A percentile compares a stretch with the other conserved stretches of the same genome.
Evolutionary conservation across 805 yeast genomes (phyloP).

Genomic region (Deakozyma indianensis): DNA sequence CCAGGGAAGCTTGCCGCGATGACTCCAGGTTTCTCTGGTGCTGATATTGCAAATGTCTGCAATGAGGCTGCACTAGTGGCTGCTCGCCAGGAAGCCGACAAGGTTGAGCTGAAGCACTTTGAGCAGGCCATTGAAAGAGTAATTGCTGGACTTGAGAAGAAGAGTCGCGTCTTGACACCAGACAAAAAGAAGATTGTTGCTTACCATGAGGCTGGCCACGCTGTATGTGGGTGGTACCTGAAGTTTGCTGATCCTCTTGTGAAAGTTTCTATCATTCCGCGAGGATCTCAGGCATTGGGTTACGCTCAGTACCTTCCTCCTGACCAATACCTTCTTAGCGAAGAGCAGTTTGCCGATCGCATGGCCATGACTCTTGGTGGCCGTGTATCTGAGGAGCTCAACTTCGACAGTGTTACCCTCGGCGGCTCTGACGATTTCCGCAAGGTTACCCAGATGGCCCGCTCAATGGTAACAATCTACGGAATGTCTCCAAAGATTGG

Average conservation of each 20-base stretch:
- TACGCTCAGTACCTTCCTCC: constrained; percentile 91
- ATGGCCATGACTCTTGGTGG: constrained; percentile 96
- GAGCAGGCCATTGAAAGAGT: constrained; percentile 91
- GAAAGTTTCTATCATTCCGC: constrained; percentile 87
- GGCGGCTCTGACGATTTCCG: constrained; percentile 92
- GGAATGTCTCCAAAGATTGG: constrained; percentile 86
- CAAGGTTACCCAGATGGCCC: constrained; percentile 80
- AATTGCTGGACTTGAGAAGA: constrained; percentile 85
- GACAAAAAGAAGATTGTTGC: constrained; percentile 81
- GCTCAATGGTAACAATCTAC: constrained; percentile 71
- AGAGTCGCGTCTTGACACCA: constrained; percentile 60
- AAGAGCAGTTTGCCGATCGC: constrained; percentile 63
- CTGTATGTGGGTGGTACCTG: constrained; percentile 88
- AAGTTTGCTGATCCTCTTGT: constrained; percentile 80
- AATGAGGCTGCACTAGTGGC: constrained; percentile 92
- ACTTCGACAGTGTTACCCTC: constrained; percentile 74
- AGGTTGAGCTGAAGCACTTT: constrained; percentile 57
- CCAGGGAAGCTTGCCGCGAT: constrained; percentile 79
- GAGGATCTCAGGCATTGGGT: constrained; percentile 93
- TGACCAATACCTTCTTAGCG: constrained; percentile 66
- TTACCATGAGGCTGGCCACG: constrained; percentile 95
- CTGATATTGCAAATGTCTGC: constrained; percentile 89
- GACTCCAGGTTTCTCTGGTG: constrained; percentile 94
- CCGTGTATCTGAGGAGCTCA: constrained; percentile 79
- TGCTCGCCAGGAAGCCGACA: constrained; percentile 55